Percentiles rank a stretch among this genome's conserved stretches.
These are phyloP conservation scores for Periconia digitata DNA, from an alignment of 2,329 filamentous ascomycete species.

Conservation along the genomic window DNA sequence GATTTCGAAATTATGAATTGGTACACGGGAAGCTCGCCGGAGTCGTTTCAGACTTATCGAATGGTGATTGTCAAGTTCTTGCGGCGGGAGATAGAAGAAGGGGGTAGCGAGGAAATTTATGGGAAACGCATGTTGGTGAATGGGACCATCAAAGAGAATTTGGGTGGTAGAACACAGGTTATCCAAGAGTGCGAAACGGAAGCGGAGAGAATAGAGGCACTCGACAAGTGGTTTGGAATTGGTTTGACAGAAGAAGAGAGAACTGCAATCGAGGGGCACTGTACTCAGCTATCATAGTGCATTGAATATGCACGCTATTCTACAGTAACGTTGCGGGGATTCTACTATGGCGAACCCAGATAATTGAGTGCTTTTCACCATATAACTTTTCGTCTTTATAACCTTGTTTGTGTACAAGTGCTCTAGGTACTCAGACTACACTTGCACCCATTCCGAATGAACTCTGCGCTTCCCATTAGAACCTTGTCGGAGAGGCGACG, in stretches of 20 bases:
- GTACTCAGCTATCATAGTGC: slow-evolving; percentile 25
- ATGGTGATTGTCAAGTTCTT: slow-evolving; percentile 45
- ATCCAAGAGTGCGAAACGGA: slow-evolving; percentile 44
- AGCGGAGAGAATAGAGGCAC: slow-evolving; percentile 39
- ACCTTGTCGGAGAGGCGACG: too few relatives aligned
- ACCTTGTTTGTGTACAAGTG: too few relatives aligned
- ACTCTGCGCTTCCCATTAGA: too few relatives aligned
- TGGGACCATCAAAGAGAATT: slow-evolving; percentile 48
- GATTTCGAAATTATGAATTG: slow-evolving; percentile 47
- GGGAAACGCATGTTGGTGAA: slow-evolving; percentile 46
- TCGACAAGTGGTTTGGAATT: slow-evolving; percentile 47
- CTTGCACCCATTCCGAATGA: too few relatives aligned
- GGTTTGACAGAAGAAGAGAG: slow-evolving; percentile 40
- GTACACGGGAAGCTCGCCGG: slow-evolving; percentile 34
- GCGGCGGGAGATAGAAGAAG: slow-evolving; percentile 24
- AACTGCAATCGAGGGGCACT: slow-evolving; percentile 34
- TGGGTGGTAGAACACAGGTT: slow-evolving; percentile 44
- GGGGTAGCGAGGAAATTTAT: slow-evolving; percentile 29
- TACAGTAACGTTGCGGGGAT: not conserved
- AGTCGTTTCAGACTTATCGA: slow-evolving; percentile 35
- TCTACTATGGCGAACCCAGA: not conserved
- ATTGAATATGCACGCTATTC: too few relatives aligned
- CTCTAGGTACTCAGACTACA: too few relatives aligned
- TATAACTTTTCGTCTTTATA: too few relatives aligned
- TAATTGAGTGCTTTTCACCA: too few relatives aligned